Base-by-base conservation (phyloP, 2,329 filamentous ascomycete genomes). In the Colletotrichum cordylinicola region DNA sequence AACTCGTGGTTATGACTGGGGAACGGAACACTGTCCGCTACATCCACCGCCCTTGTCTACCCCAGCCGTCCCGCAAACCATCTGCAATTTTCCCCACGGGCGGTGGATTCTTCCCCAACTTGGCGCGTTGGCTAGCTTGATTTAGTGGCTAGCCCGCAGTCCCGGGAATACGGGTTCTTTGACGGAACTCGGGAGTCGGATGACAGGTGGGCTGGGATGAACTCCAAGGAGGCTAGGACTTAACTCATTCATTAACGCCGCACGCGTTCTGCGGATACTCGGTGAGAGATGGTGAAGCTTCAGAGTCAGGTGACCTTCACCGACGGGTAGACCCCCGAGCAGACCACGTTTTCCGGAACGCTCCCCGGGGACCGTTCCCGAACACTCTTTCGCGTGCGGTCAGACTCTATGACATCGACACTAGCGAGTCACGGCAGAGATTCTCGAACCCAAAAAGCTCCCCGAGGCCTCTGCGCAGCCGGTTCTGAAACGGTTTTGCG, bases 151-250 rank as follows among this genome's bases (percentile, higher is more conserved):
- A 24, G 43, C 18, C 55, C 27, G n/a, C 18, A 6, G 8, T 37
- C 29, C 35, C 27, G 35, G 33, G 24, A 21, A 39, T 39, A 27
- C n/a, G 43, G 15, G 24, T 27, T 18, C 24, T 10, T 33, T 65
- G 27, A 39, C 70, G 64, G 74, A 73, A 74, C 74, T 65, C 74
- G 74, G 74, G 70, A 76, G 70, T 73, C 74, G 70, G 70, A 76
- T 60, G 70, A n/a, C 74, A 74, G 35, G 16, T 69, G 31, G 10
- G 16, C 8, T 43, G 29, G 48, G 33, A 69, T 3, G 64, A 76
- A 74, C 65, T 21, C 33, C 35, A 60, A 37, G 5, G 3, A 70
- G n/a, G 18, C 29, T 62, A 62, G 67, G 67, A 62, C 24, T 52
- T 62, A 70, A 10, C 2, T 7, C 13, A 18, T 12, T 2, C 18